Base-by-base conservation (phyloP, 768 basidiomycete species). In the Boletus vermiculosoides region DNA sequence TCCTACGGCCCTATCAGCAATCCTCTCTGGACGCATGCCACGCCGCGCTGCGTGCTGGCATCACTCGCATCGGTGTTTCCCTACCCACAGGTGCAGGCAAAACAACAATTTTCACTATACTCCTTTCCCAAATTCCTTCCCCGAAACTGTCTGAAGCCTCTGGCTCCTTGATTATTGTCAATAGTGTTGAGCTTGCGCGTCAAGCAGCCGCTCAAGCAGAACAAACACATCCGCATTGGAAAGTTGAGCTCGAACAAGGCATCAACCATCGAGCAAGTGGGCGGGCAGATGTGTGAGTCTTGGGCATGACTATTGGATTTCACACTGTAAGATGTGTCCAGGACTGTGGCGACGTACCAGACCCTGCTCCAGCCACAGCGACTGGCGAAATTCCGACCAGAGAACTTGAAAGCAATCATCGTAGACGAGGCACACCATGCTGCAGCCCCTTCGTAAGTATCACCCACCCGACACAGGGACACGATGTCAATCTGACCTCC, bases 361-460 rank as follows among this genome's bases (percentile, higher is more conserved):
- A 96, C 91, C 0, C 76, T 95, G 12, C 77, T 85, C 34, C 86
- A 81, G 54, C 70, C 78, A 5, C 73, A 80, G 10, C 80, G 92
- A 20, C 67, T 94, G 53, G 77, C 76, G 7, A 96, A 95, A 68
- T 96, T 95, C 68, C 77, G 86, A 65, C 87, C 88, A 4, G 65
- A 71, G 11, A 65, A 59, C 45, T 72, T 92, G 59, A 92, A 88
- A 64, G 88, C 87, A 16, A 77, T 97, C 56, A 85, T 96, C 45
- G 78, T 97, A 4, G 94, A 97, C 65, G 94, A 97, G 73, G 95
- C 95, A 0, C 96, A 98, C 69, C 96, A 98, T 71, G 90, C 95
- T 30, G 94, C 92, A 39, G 91, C 95, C 10, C 86, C 88, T 31
- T 94, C 94, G 85, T 95, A 74, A 53, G 36, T n/a, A 18, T n/a